phyloP scores from a whole-genome alignment of 768 basidiomycete genomes.

The Suillus ampliporus region DNA sequence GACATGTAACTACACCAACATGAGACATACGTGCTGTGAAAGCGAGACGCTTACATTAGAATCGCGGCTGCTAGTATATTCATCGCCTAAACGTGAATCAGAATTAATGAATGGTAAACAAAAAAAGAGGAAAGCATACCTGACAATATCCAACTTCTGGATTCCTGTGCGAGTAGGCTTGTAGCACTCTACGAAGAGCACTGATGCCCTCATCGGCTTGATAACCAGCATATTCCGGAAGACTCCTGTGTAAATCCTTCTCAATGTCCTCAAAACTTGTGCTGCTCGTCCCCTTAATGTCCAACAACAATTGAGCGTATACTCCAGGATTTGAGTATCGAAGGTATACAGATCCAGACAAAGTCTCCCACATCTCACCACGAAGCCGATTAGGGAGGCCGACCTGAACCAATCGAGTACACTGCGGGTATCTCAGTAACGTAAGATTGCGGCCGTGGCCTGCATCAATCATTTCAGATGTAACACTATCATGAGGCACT shows the following conservation, averaged over 20 bases:
- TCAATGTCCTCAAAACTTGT: constrained; percentile 98
- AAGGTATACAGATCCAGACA: constrained; percentile 92
- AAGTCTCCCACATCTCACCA: constrained; percentile 98
- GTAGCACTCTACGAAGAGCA: constrained; percentile 86
- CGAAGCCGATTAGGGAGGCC: constrained; percentile 93
- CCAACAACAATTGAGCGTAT: constrained; percentile 75
- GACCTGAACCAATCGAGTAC: constrained; percentile 96
- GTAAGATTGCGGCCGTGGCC: constrained; percentile 96
- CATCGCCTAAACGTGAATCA: constrained; percentile 70
- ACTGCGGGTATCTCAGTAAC: constrained; percentile 92
- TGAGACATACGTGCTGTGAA: constrained; percentile 16
- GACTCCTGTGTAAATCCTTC: constrained; percentile 94
- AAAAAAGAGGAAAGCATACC: constrained; percentile 42
- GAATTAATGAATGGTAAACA: constrained; percentile 4
- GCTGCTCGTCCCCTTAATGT: constrained; percentile 78
- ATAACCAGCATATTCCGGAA: constrained; percentile 97
- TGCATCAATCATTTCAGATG: constrained; percentile 37
- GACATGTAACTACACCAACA: constrained; percentile 83
- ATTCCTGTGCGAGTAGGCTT: constrained; percentile 95
- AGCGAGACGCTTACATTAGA: constrained; percentile 65
- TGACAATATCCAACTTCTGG: constrained; percentile 96
- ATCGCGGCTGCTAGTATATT: constrained; percentile 97
- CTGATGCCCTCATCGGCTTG: constrained; percentile 88
- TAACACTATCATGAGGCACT: constrained; percentile 3
- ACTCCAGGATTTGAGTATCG: constrained; percentile 86